A percentile compares a stretch with the other conserved stretches of the same genome.
Evolutionary conservation across 257 asterid genomes (phyloP).

Genomic region (Nemophila menziesii): DNA sequence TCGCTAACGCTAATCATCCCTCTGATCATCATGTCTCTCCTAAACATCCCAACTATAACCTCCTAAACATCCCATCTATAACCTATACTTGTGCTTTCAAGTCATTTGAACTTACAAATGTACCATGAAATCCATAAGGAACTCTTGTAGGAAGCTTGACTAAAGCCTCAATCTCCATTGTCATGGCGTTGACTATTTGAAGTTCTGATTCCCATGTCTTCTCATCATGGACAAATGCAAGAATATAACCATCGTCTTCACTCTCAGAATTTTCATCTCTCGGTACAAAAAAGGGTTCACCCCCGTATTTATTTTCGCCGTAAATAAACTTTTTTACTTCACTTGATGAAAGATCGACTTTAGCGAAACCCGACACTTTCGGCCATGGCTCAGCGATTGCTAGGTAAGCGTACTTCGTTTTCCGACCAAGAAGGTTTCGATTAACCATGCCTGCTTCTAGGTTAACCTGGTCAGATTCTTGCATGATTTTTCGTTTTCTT

Average conservation of each 20-base stretch:
- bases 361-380: constrained; percentile 33
- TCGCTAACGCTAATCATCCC: background rate
- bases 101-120: constrained; percentile 25
- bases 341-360: constrained; percentile 24
- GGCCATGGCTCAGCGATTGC: constrained; percentile 46
- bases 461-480: constrained; percentile 14
- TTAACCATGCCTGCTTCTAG: constrained; percentile 42
- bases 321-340: constrained; percentile 19
- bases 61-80: background rate
- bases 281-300: constrained; percentile 32
- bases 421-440: constrained; percentile 24
- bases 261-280: constrained; percentile 3
- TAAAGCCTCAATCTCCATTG: constrained; percentile 16
- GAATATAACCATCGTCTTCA: constrained; percentile 32
- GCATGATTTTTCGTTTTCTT: constrained; percentile 10
- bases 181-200: constrained; percentile 21
- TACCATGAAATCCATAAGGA: constrained; percentile 41
- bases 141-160: constrained; percentile 30
- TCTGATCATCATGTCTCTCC: constrained; percentile 2
- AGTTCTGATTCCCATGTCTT: constrained; percentile 27
- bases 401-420: constrained; percentile 26
- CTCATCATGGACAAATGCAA: constrained; percentile 34
- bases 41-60: background rate
- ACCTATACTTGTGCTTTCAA: constrained; percentile 7
- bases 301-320: constrained; percentile 26